Conservation (phyloP, 2,329 filamentous ascomycete species). For the Ceratocystiopsis brevicomis region DNA sequence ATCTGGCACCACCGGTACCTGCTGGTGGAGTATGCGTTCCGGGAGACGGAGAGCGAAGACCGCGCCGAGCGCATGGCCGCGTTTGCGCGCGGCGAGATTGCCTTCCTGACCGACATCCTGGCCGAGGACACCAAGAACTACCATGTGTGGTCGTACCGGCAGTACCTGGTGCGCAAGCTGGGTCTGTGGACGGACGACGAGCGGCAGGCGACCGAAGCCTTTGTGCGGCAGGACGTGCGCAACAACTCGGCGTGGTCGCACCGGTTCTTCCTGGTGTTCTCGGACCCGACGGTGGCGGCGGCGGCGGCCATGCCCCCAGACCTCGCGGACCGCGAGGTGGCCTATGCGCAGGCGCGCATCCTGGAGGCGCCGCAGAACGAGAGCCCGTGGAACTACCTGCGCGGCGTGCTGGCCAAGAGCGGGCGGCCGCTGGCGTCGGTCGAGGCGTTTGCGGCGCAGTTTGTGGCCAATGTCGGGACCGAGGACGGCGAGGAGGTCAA, state of each 20-base stretch:
- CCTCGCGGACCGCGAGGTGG: slow-evolving; percentile 55
- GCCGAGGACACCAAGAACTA: slow-evolving; percentile 87
- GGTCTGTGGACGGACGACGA: slow-evolving; percentile 48
- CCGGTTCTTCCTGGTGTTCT: slow-evolving; percentile 82
- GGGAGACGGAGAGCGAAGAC: slow-evolving; percentile 28
- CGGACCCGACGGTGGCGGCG: slow-evolving; percentile 33
- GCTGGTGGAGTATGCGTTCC: slow-evolving; percentile 39
- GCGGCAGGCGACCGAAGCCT: slow-evolving; percentile 47
- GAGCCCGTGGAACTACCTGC: slow-evolving; percentile 82
- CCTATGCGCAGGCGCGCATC: slow-evolving; percentile 56
- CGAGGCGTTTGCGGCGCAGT: slow-evolving; percentile 30
- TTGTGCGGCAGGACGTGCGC: slow-evolving; percentile 64
- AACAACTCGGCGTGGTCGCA: slow-evolving; percentile 99
- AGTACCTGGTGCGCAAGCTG: slow-evolving; percentile 46
- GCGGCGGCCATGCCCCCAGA: slow-evolving; percentile 35
- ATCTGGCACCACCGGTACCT: slow-evolving; percentile 70
- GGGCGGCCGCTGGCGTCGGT: slow-evolving; percentile 28
- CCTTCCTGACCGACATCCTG: slow-evolving; percentile 67
- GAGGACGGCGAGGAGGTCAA: slow-evolving; percentile 29
- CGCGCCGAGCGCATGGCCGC: slow-evolving; percentile 34
- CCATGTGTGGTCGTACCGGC: slow-evolving; percentile 92
- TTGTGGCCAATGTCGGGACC: slow-evolving; percentile 32
- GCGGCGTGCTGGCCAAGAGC: slow-evolving; percentile 53
- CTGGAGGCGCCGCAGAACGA: slow-evolving; percentile 76
- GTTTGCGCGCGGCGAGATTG: slow-evolving; percentile 46